phyloP scores from a whole-genome alignment of 1,139 yeast species.

The Magnusiomyces suaveolens region DNA sequence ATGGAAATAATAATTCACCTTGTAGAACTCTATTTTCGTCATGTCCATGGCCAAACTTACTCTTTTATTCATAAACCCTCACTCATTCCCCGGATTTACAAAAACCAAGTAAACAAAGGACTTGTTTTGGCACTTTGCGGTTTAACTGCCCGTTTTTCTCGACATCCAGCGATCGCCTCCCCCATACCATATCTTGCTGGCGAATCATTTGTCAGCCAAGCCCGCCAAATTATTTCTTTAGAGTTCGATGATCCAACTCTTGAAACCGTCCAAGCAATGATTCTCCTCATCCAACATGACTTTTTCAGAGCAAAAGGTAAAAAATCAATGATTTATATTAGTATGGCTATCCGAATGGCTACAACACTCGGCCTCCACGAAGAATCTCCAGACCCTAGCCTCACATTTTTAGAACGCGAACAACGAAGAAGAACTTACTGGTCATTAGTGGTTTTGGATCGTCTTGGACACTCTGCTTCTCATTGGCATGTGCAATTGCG shows the following conservation, averaged over 20 bases:
- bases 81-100: conserved; percentile 26
- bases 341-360: conserved; percentile 33
- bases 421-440: conserved; percentile 32
- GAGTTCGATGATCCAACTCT: conserved; percentile 31
- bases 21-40: conserved; percentile 28
- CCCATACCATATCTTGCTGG: conserved; percentile 28
- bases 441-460: conserved; percentile 31
- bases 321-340: conserved; percentile 31
- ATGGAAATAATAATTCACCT: conserved; percentile 24
- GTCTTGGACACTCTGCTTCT: conserved; percentile 32
- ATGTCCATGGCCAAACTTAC: conserved; percentile 33
- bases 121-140: conserved; percentile 33
- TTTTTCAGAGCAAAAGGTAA: conserved; percentile 31
- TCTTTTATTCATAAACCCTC: conserved; percentile 32
- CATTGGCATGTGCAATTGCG: conserved; percentile 26
- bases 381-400: conserved; percentile 22
- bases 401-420: conserved; percentile 31
- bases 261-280: conserved; percentile 33
- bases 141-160: conserved; percentile 31
- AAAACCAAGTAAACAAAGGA: conserved; percentile 26
- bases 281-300: conserved; percentile 31
- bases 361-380: conserved; percentile 28
- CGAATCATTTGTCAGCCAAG: conserved; percentile 27
- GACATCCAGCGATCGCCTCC: conserved; percentile 27
- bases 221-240: conserved; percentile 26